phyloP scores from a whole-genome alignment of 306 rosid species.

The Sicyos edulis region DNA sequence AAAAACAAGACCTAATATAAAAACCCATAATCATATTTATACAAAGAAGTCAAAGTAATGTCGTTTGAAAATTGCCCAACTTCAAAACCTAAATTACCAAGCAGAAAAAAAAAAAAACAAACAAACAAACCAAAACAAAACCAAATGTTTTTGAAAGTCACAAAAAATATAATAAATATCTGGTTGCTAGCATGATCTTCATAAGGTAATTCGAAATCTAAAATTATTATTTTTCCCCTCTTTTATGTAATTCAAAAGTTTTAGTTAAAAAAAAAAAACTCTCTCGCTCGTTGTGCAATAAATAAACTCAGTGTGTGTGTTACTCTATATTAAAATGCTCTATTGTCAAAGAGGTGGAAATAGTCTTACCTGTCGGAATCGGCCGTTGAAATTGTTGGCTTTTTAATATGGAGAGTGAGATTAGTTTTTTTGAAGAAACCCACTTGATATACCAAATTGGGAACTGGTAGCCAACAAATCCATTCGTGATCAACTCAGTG shows the following conservation, averaged over 20 bases:
- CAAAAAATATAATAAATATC: background rate
- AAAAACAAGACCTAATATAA: background rate
- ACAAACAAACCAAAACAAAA: background rate
- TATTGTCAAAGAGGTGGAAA: background rate
- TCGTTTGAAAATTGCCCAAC: background rate
- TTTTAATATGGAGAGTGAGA: background rate
- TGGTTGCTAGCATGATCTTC: background rate
- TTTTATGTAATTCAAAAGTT: background rate
- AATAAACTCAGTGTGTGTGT: background rate
- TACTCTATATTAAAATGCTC: background rate
- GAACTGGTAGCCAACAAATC: background rate
- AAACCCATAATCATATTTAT: background rate
- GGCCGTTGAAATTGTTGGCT: too few relatives aligned
- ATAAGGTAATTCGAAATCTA: slow-evolving; percentile 8
- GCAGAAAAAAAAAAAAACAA: background rate
- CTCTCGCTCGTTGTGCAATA: background rate
- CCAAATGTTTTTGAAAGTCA: background rate
- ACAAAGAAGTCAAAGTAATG: background rate
- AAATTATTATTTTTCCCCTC: slow-evolving; percentile 2
- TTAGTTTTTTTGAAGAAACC: background rate
- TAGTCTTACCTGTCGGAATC: background rate
- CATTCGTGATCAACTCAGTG: slow-evolving; percentile 26
- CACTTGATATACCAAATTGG: background rate
- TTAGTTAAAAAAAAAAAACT: background rate
- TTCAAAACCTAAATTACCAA: background rate